These are phyloP conservation scores for Fusarium burgessii DNA, from an alignment of 2,329 filamentous ascomycete genomes.

Conservation along the genomic window DNA sequence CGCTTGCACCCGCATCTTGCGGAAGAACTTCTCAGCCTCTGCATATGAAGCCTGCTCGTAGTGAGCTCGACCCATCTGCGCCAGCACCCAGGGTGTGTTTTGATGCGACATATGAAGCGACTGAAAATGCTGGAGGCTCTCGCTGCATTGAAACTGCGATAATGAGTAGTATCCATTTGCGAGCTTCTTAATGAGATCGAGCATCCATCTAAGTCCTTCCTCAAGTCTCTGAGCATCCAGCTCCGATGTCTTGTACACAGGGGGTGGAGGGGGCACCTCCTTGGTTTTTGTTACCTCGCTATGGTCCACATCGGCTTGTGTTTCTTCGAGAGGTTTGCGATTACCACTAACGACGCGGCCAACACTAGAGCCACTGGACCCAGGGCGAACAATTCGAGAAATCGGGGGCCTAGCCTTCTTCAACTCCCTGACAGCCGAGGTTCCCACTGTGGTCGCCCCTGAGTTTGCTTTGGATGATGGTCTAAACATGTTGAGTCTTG, in stretches of 20 bases:
- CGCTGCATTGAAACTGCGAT: conserved; percentile 80
- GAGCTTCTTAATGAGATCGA: conserved; percentile 85
- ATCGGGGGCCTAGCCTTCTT: conserved; percentile 85
- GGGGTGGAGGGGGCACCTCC: conserved; percentile 55
- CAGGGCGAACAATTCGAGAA: conserved; percentile 73
- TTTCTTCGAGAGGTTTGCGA: conserved; percentile 77
- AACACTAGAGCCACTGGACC: conserved; percentile 76
- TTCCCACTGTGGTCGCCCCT: conserved; percentile 66
- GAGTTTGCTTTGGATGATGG: conserved; percentile 75
- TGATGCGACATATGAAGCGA: conserved; percentile 79
- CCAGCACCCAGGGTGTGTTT: conserved; percentile 93
- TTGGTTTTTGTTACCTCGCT: conserved; percentile 67
- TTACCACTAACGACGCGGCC: conserved; percentile 92
- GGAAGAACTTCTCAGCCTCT: conserved; percentile 89
- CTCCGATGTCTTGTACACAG: conserved; percentile 56
- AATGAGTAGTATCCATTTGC: conserved; percentile 83
- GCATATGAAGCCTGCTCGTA: conserved; percentile 90
- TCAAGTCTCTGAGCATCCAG: conserved; percentile 73
- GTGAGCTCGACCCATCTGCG: conserved; percentile 89
- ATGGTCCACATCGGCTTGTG: conserved; percentile 75
- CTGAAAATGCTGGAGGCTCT: conserved; percentile 80
- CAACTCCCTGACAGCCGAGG: conserved; percentile 74
- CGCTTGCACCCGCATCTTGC: conserved; percentile 80
- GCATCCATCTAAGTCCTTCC: conserved; percentile 79
- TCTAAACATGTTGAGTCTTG: conserved; percentile 76